Conservation (phyloP, 331 rosid genomes). For the Phaseolus coccineus region DNA sequence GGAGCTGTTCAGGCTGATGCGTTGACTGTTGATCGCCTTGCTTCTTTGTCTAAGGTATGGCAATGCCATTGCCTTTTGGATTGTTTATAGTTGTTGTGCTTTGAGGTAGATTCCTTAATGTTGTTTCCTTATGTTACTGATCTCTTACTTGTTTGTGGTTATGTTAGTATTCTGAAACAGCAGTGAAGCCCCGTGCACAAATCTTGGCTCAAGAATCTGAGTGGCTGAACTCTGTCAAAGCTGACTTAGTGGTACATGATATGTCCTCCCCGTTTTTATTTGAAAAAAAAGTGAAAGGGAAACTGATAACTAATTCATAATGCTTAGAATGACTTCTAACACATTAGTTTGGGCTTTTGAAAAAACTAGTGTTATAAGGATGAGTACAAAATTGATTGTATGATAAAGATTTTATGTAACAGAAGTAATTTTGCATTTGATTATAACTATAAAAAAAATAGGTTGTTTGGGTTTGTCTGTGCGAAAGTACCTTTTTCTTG, state of each 20-base stretch:
- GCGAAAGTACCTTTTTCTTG: neutral
- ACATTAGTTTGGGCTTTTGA: neutral
- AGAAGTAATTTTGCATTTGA: slow-evolving; percentile 1
- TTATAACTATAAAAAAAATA: neutral
- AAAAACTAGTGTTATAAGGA: neutral
- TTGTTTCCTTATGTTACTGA: slow-evolving; percentile 33
- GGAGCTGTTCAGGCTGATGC: slow-evolving; percentile 99
- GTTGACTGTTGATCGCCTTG: slow-evolving; percentile 95
- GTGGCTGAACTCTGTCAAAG: slow-evolving; percentile 91
- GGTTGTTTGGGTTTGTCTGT: neutral
- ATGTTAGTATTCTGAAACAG: slow-evolving; percentile 89
- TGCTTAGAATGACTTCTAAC: slow-evolving; percentile 18
- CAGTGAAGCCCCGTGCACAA: slow-evolving; percentile 78
- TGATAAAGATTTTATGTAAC: neutral
- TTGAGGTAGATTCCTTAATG: neutral
- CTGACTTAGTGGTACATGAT: slow-evolving; percentile 85
- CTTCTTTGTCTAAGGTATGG: slow-evolving; percentile 89
- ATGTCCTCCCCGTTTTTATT: slow-evolving; percentile 35
- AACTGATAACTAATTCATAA: slow-evolving; percentile 13
- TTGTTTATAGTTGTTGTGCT: slow-evolving; percentile 14
- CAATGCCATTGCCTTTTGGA: slow-evolving; percentile 13
- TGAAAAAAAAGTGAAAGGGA: slow-evolving; percentile 15
- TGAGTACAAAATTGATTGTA: neutral
- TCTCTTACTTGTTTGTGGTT: slow-evolving; percentile 33
- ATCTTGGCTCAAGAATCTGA: slow-evolving; percentile 80